A percentile compares a stretch with the other conserved stretches of the same genome.
Evolutionary conservation across 345 rosid species (phyloP).

Genomic region (Punica granatum): DNA sequence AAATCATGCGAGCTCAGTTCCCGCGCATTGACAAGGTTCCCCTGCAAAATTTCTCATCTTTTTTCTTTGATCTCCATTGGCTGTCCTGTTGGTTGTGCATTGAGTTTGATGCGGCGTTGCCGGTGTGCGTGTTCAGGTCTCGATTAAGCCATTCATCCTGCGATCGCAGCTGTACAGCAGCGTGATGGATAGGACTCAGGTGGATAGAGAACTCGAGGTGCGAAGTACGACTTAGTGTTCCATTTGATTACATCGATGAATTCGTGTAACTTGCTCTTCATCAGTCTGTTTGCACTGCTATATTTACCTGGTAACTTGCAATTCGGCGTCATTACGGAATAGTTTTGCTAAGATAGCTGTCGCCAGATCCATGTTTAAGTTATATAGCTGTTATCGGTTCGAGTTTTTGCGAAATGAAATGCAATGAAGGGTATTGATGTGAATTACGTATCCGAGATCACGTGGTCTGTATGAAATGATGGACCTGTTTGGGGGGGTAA

Average conservation of each 20-base stretch:
- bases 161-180: constrained; percentile 87
- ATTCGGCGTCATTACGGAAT: not conserved
- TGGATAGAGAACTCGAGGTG: constrained; percentile 87
- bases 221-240: not conserved
- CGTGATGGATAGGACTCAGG: constrained; percentile 73
- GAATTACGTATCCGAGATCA: too few relatives aligned
- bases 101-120: not conserved
- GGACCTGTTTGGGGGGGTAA: not conserved
- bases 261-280: not conserved
- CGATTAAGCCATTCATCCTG: constrained; percentile 67
- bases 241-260: not conserved
- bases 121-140: constrained; percentile 31
- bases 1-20: constrained; percentile 91
- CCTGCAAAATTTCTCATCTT: not conserved
- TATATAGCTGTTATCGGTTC: too few relatives aligned
- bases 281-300: too few relatives aligned
- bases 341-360: not conserved
- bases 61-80: not conserved
- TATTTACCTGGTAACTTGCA: too few relatives aligned
- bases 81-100: not conserved
- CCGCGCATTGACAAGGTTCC: constrained; percentile 68
- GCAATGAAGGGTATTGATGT: too few relatives aligned
- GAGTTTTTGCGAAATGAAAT: too few relatives aligned
- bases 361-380: too few relatives aligned
- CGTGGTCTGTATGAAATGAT: not conserved